phyloP scores from a whole-genome alignment of 257 asterid species.

The Osmanthus fragrans region DNA sequence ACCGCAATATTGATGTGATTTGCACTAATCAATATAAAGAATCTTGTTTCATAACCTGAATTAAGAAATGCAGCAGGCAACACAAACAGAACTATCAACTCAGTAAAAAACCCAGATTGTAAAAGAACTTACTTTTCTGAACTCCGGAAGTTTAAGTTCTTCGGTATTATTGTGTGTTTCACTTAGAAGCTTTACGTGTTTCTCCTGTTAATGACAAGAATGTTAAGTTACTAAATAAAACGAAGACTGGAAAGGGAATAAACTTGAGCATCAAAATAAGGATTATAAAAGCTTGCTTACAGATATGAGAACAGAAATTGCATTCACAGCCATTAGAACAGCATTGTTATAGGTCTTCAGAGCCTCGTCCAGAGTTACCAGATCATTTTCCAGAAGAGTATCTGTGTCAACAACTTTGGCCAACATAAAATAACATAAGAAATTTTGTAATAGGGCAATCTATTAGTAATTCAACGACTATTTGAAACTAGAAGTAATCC shows the following conservation, averaged over 20 bases:
- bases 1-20: background rate
- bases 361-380: slow-evolving; percentile 94
- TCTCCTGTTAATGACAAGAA: slow-evolving; percentile 55
- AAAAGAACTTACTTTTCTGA: slow-evolving; percentile 47
- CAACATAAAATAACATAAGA: slow-evolving; percentile 20
- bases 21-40: background rate
- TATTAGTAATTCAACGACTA: background rate
- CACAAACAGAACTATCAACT: background rate
- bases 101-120: slow-evolving; percentile 1
- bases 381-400: slow-evolving; percentile 78
- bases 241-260: slow-evolving; percentile 11
- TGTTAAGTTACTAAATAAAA: slow-evolving; percentile 15
- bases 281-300: slow-evolving; percentile 47
- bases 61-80: background rate
- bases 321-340: slow-evolving; percentile 86
- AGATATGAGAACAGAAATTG: slow-evolving; percentile 67
- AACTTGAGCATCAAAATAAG: slow-evolving; percentile 20
- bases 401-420: slow-evolving; percentile 91
- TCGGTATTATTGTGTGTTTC: slow-evolving; percentile 39
- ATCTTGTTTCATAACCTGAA: background rate
- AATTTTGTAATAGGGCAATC: slow-evolving; percentile 7
- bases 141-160: slow-evolving; percentile 63
- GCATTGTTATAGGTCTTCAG: slow-evolving; percentile 75
- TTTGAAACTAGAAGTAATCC: slow-evolving; percentile 1
- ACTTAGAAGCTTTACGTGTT: slow-evolving; percentile 53